These are phyloP conservation scores for Collybiopsis luxurians DNA, from an alignment of 768 basidiomycete genomes.

Conservation along the genomic window DNA sequence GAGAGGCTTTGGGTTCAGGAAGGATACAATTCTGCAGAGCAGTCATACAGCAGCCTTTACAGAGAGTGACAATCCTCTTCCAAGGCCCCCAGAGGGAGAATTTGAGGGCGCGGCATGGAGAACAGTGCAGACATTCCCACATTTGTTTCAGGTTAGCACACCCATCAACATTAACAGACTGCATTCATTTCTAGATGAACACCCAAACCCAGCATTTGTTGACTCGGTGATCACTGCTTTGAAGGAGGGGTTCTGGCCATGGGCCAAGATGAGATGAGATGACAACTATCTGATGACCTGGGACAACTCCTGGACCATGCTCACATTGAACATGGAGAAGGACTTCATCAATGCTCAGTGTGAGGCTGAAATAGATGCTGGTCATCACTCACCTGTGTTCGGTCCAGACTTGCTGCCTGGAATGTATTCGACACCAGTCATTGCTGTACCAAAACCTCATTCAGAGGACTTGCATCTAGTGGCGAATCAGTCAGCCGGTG, in stretches of 20 bases:
- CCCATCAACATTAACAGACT: constrained; percentile 19
- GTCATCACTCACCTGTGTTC: constrained; percentile 21
- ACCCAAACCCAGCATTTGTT: constrained; percentile 29
- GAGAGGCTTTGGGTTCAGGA: neutral
- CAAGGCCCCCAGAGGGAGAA: neutral
- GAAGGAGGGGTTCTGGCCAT: constrained; percentile 30
- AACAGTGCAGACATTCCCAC: neutral
- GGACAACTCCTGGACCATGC: constrained; percentile 7
- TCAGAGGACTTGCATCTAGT: constrained; percentile 24
- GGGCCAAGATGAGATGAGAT: constrained; percentile 13
- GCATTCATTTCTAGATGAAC: constrained; percentile 14
- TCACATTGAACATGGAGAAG: neutral
- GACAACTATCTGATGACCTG: constrained; percentile 6
- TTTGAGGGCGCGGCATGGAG: neutral
- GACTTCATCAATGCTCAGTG: constrained; percentile 14
- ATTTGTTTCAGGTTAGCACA: neutral
- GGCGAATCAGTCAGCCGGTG: constrained; percentile 26
- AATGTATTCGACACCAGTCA: constrained; percentile 25
- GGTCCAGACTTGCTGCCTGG: constrained; percentile 14
- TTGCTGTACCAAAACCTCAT: constrained; percentile 26
- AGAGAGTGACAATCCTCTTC: neutral
- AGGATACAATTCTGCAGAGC: neutral
- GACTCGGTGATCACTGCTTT: constrained; percentile 21
- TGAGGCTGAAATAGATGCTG: constrained; percentile 14
- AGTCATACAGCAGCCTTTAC: neutral